Evolutionary conservation across 2,329 filamentous ascomycete genomes (phyloP).

Genomic region (Cladophialophora carrionii): DNA sequence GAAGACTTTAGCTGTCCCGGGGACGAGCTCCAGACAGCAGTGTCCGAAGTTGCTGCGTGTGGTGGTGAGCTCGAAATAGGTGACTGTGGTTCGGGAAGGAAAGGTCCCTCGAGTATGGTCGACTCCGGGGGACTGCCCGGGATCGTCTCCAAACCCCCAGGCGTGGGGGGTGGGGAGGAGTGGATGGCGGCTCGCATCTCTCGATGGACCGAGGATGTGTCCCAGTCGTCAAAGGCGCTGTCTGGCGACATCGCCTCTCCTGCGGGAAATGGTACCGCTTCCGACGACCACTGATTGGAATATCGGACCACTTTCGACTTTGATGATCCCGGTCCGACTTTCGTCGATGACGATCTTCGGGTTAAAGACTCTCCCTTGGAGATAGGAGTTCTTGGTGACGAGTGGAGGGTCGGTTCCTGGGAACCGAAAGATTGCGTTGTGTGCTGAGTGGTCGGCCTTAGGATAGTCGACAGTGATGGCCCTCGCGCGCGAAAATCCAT

Average conservation of each 20-base stretch:
- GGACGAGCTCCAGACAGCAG: conserved; percentile 31
- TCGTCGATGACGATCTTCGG: conserved; percentile 33
- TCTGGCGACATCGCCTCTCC: conserved; percentile 35
- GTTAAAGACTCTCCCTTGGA: conserved; percentile 26
- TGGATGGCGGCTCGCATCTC: conserved; percentile 37
- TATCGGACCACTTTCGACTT: conserved; percentile 31
- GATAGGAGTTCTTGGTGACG: conserved; percentile 37
- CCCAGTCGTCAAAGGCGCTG: conserved; percentile 37
- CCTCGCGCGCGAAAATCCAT: conserved; percentile 32
- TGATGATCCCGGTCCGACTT: conserved; percentile 27
- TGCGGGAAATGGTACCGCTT: conserved; percentile 30
- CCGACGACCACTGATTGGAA: conserved; percentile 37
- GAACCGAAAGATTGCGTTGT: conserved; percentile 35
- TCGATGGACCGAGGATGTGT: conserved; percentile 37
- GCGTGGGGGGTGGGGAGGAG: conserved; percentile 35
- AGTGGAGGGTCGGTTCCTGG: conserved; percentile 35
- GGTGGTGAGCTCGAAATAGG: conserved; percentile 28
- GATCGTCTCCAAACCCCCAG: conserved; percentile 37
- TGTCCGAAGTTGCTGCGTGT: conserved; percentile 33
- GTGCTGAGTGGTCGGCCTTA: conserved; percentile 24
- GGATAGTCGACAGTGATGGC: conserved; percentile 19
- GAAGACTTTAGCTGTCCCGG: conserved; percentile 33
- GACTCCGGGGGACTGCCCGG: conserved; percentile 39
- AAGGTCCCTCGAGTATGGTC: conserved; percentile 35
- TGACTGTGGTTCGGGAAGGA: conserved; percentile 31